Conservation (phyloP, 805 yeast genomes). For the Saccharomycopsis fermentans region DNA sequence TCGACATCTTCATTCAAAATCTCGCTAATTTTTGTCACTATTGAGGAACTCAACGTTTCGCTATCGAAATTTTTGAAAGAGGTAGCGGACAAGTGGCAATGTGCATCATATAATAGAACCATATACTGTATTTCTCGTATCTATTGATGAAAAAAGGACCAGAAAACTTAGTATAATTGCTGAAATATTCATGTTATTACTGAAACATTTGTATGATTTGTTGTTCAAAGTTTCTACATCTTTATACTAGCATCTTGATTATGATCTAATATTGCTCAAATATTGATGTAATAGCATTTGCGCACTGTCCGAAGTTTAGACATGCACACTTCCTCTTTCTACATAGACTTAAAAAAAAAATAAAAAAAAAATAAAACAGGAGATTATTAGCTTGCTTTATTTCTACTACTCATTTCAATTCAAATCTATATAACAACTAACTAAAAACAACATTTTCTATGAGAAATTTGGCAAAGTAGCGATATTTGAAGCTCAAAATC, state of each 20-base stretch:
- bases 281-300: neutral
- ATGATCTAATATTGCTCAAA: neutral
- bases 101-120: constrained; percentile 27
- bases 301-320: neutral
- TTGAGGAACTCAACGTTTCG: constrained; percentile 3
- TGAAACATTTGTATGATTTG: no score
- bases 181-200: no score
- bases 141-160: neutral
- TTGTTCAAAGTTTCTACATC: neutral
- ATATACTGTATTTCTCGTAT: neutral
- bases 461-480: neutral
- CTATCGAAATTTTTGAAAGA: constrained; percentile 9
- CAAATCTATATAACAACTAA: no score
- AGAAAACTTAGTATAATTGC: no score
- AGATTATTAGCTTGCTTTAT: neutral
- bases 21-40: constrained; percentile 1
- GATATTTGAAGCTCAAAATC: neutral
- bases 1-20: constrained; percentile 6
- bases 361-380: neutral
- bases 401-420: no score
- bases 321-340: neutral
- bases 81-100: constrained; percentile 29
- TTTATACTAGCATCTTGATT: neutral
- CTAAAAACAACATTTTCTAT: no score
- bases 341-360: neutral